Evolutionary conservation across 805 yeast species (phyloP).

Genomic region (Monosporozyma siamensis): DNA sequence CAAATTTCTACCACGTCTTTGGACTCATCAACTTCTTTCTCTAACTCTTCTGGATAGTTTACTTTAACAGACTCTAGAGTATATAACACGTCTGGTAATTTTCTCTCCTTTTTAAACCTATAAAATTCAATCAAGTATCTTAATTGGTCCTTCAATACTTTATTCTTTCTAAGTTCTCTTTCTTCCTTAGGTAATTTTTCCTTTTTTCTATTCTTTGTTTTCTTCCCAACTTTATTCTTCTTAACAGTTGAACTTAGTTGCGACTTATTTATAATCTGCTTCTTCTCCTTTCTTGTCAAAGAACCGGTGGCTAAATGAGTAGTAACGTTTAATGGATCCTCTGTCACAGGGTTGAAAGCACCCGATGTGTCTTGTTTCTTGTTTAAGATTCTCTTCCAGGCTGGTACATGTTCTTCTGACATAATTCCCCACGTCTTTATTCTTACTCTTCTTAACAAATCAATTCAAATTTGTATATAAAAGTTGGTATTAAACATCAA

Average conservation of each 20-base stretch:
- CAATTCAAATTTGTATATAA: no score
- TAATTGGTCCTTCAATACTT: slow-evolving; percentile 28
- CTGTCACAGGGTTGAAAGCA: slow-evolving; percentile 6
- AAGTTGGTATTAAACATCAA: no score
- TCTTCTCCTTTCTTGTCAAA: slow-evolving; percentile 25
- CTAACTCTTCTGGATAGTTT: slow-evolving; percentile 12
- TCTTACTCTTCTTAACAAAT: background rate
- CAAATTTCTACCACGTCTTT: slow-evolving; percentile 23
- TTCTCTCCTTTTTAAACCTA: slow-evolving; percentile 15
- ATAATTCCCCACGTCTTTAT: slow-evolving; percentile 1
- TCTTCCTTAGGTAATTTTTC: slow-evolving; percentile 25
- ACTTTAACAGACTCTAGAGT: slow-evolving; percentile 18
- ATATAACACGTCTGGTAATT: slow-evolving; percentile 18
- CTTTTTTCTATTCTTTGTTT: slow-evolving; percentile 15
- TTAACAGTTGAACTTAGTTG: slow-evolving; percentile 3
- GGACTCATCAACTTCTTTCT: slow-evolving; percentile 7
- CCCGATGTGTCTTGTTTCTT: slow-evolving; percentile 11
- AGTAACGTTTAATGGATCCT: slow-evolving; percentile 29
- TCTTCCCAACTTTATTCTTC: slow-evolving; percentile 14
- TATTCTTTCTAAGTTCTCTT: slow-evolving; percentile 15
- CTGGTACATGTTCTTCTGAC: slow-evolving; percentile 25
- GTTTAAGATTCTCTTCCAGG: slow-evolving; percentile 29
- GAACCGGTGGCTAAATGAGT: slow-evolving; percentile 31
- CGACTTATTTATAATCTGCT: slow-evolving; percentile 21
- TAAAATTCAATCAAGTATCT: slow-evolving; percentile 30